A percentile compares a stretch with the other conserved stretches of the same genome.
Evolutionary conservation across 305 asterid species (phyloP).

Genomic region (Fraxinus baroniana): DNA sequence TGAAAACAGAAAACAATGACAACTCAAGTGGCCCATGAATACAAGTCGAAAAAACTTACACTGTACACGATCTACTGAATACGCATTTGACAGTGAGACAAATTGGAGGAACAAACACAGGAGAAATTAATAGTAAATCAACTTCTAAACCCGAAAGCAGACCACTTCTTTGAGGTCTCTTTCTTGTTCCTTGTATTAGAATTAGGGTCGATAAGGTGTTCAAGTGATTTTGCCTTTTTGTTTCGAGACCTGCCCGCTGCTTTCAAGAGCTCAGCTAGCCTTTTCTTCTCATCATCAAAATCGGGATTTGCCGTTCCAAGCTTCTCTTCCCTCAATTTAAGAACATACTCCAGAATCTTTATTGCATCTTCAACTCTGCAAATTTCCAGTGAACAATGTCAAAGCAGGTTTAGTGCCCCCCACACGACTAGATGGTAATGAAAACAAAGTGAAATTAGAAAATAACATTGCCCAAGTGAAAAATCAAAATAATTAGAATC

Average conservation of each 20-base stretch:
- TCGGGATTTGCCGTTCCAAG: constrained; percentile 98
- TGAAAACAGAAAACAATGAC: constrained; percentile 17
- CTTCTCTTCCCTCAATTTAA: constrained; percentile 95
- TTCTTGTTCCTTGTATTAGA: constrained; percentile 71
- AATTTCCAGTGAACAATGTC: background rate
- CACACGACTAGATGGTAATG: background rate
- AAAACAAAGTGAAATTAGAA: background rate
- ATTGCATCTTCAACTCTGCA: constrained; percentile 95
- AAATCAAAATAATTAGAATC: background rate
- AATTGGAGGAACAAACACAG: constrained; percentile 12
- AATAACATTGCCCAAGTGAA: background rate
- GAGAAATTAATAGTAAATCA: constrained; percentile 31
- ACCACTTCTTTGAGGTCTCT: constrained; percentile 93
- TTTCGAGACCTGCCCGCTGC: constrained; percentile 92
- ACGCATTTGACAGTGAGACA: constrained; percentile 8
- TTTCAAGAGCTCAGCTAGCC: constrained; percentile 89
- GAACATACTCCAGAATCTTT: constrained; percentile 88
- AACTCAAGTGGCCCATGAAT: constrained; percentile 33
- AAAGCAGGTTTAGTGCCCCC: background rate
- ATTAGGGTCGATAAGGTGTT: constrained; percentile 86
- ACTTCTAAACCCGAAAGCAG: constrained; percentile 93
- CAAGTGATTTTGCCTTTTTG: constrained; percentile 91
- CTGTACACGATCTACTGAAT: constrained; percentile 59
- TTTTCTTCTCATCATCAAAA: constrained; percentile 94
- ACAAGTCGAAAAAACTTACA: constrained; percentile 36